Conservation (phyloP, 768 basidiomycete genomes). For the Hypsizygus marmoreus region DNA sequence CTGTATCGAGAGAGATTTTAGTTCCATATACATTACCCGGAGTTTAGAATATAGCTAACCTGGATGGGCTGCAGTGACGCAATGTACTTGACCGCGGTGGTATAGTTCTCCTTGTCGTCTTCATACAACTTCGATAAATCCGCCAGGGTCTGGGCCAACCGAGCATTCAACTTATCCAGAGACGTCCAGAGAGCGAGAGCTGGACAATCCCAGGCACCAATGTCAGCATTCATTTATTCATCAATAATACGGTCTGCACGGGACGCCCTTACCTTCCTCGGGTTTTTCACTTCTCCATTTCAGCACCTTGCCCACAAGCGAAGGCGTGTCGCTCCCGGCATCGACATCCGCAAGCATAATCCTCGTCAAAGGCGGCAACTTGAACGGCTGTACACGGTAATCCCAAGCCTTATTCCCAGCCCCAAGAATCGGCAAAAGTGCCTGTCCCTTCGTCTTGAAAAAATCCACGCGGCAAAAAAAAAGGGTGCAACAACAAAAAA, state of each 20-base stretch:
- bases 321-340: slow-evolving; percentile 94
- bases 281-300: slow-evolving; percentile 79
- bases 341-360: slow-evolving; percentile 95
- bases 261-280: slow-evolving; percentile 45
- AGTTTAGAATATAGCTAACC: slow-evolving; percentile 30
- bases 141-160: slow-evolving; percentile 53
- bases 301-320: slow-evolving; percentile 87
- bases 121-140: slow-evolving; percentile 52
- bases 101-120: slow-evolving; percentile 51
- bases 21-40: not conserved
- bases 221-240: too few species aligned
- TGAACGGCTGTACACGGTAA: slow-evolving; percentile 65
- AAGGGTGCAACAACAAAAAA: too few species aligned
- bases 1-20: slow-evolving; percentile 31
- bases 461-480: too few species aligned
- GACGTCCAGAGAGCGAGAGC: slow-evolving; percentile 67
- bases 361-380: slow-evolving; percentile 80
- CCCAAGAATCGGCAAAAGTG: slow-evolving; percentile 55
- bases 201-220: slow-evolving; percentile 25
- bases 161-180: slow-evolving; percentile 63
- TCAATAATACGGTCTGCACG: slow-evolving; percentile 5
- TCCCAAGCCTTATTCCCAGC: slow-evolving; percentile 77
- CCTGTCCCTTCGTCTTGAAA: too few species aligned
- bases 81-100: slow-evolving; percentile 60
- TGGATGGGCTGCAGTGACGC: slow-evolving; percentile 61